These are phyloP conservation scores for Akanthomyces dipterigenus DNA, from an alignment of 2,329 filamentous ascomycete species.

Conservation along the genomic window DNA sequence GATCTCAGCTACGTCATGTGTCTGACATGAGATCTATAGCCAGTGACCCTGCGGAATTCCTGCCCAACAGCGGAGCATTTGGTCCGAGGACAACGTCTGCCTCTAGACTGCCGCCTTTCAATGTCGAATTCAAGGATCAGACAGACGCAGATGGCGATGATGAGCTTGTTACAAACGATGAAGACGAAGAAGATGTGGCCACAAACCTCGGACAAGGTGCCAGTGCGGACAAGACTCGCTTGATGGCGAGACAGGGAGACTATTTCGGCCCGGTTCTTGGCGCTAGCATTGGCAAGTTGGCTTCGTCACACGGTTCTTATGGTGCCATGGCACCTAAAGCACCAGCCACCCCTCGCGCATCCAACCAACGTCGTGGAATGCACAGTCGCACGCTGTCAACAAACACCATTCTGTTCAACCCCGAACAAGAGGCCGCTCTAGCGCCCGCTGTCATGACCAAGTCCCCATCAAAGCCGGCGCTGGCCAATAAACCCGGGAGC, in stretches of 20 bases:
- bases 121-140: slow-evolving; percentile 47
- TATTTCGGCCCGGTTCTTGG: slow-evolving; percentile 7
- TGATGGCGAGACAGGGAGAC: slow-evolving; percentile 24
- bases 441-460: slow-evolving; percentile 35
- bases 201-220: slow-evolving; percentile 34
- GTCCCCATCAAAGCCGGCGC: slow-evolving; percentile 30
- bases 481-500: slow-evolving; percentile 31
- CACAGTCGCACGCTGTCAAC: slow-evolving; percentile 73
- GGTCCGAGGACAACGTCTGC: slow-evolving; percentile 26
- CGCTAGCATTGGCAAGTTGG: slow-evolving; percentile 24
- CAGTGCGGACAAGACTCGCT: slow-evolving; percentile 20
- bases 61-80: slow-evolving; percentile 42
- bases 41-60: slow-evolving; percentile 58
- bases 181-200: slow-evolving; percentile 54
- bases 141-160: slow-evolving; percentile 87
- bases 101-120: slow-evolving; percentile 28
- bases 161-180: slow-evolving; percentile 76
- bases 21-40: slow-evolving; percentile 54
- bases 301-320: slow-evolving; percentile 28
- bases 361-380: slow-evolving; percentile 31
- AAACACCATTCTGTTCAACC: slow-evolving; percentile 80
- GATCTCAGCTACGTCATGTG: slow-evolving; percentile 41
- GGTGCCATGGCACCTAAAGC: slow-evolving; percentile 16
- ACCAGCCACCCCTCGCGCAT: slow-evolving; percentile 26
- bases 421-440: slow-evolving; percentile 35